A percentile compares a stretch with the other conserved stretches of the same genome.
Conservation (phyloP, 2,329 filamentous ascomycete species). For the Ceratocystis variospora region DNA sequence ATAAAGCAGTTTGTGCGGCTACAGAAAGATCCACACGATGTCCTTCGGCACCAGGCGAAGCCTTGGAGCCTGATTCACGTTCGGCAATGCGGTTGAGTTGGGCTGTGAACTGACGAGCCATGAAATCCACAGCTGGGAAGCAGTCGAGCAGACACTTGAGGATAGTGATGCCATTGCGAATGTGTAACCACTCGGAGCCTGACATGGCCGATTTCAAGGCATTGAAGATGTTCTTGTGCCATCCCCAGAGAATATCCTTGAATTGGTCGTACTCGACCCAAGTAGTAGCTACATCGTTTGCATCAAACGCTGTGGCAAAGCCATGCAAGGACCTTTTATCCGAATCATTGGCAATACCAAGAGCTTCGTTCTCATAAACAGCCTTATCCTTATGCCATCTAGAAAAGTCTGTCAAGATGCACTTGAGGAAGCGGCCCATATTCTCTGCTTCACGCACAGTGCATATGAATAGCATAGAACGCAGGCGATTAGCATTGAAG, state of each 20-base stretch:
- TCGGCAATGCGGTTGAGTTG: slow-evolving; percentile 53
- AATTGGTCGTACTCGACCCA: slow-evolving; percentile 79
- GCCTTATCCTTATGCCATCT: slow-evolving; percentile 69
- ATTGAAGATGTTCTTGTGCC: slow-evolving; percentile 70
- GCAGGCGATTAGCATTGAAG: slow-evolving; percentile 69
- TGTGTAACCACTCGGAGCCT: slow-evolving; percentile 89
- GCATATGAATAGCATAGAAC: slow-evolving; percentile 73
- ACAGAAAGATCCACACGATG: slow-evolving; percentile 61
- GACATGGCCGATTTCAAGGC: slow-evolving; percentile 72
- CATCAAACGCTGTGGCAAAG: slow-evolving; percentile 61
- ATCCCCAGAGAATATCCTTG: slow-evolving; percentile 70
- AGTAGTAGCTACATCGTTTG: slow-evolving; percentile 43
- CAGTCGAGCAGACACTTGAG: slow-evolving; percentile 66
- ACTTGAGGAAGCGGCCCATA: slow-evolving; percentile 78
- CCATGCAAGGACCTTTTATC: slow-evolving; percentile 51
- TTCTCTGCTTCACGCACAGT: slow-evolving; percentile 86
- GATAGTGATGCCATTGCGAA: slow-evolving; percentile 85
- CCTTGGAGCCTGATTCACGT: slow-evolving; percentile 43
- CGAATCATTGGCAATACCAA: slow-evolving; percentile 28
- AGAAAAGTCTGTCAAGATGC: slow-evolving; percentile 64
- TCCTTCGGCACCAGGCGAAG: slow-evolving; percentile 33
- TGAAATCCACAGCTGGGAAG: slow-evolving; percentile 83
- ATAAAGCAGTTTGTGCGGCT: slow-evolving; percentile 56
- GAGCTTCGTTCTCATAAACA: slow-evolving; percentile 67
- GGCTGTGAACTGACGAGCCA: slow-evolving; percentile 54